A percentile compares a stretch with the other conserved stretches of the same genome.
phyloP scores from a whole-genome alignment of 495 filamentous ascomycete genomes.

The Usnea hakonensis region DNA sequence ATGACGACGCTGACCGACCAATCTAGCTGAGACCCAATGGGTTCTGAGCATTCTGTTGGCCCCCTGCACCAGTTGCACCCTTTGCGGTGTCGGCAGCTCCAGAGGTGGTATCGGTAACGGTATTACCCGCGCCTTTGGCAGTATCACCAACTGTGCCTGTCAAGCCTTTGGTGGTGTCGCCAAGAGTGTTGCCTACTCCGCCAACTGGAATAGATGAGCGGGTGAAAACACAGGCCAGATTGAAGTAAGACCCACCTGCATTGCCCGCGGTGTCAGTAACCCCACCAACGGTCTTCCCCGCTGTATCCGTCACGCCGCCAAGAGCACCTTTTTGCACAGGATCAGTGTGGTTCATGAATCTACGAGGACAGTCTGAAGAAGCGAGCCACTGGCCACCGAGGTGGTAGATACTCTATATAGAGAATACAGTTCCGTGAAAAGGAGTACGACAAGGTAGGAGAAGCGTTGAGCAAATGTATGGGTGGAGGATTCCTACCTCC shows the following conservation, averaged over 20 bases:
- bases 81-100: slow-evolving; percentile 6
- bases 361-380: background rate
- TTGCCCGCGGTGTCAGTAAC: slow-evolving; percentile 19
- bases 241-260: slow-evolving; percentile 3
- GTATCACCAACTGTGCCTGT: slow-evolving; percentile 17
- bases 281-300: slow-evolving; percentile 52
- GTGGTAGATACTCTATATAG: background rate
- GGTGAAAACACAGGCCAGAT: background rate
- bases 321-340: background rate
- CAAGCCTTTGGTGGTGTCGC: slow-evolving; percentile 15
- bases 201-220: slow-evolving; percentile 8
- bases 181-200: slow-evolving; percentile 18
- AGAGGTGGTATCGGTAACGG: slow-evolving; percentile 14
- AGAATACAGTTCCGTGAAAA: background rate
- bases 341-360: background rate
- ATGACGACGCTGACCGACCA: background rate
- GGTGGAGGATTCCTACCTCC: background rate
- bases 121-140: slow-evolving; percentile 10
- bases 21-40: slow-evolving; percentile 17
- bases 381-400: background rate
- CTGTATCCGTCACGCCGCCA: slow-evolving; percentile 46
- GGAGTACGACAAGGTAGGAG: background rate
- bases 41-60: slow-evolving; percentile 22
- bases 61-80: slow-evolving; percentile 8
- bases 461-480: background rate